Conservation (phyloP, 1,284 basidiomycete genomes). For the Cronartium quercuum region DNA sequence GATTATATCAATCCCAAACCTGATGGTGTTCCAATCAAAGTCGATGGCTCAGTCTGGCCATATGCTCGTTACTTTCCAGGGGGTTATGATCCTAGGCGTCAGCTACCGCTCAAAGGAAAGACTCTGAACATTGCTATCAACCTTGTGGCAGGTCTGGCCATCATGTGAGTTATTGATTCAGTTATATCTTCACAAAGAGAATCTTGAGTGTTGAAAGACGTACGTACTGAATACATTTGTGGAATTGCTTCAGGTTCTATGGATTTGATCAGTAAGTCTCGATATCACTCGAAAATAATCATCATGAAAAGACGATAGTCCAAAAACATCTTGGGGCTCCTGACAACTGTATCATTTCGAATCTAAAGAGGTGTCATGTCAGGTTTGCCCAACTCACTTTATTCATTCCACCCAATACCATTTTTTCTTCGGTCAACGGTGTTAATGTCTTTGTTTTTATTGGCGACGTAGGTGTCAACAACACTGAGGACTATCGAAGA, state of each 20-base stretch:
- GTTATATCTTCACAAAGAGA: background rate
- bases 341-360: background rate
- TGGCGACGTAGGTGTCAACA: conserved; percentile 28
- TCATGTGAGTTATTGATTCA: conserved; percentile 15
- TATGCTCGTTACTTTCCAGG: conserved; percentile 32
- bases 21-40: no score
- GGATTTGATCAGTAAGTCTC: conserved; percentile 29
- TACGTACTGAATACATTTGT: no score
- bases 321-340: background rate
- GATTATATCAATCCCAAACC: no score
- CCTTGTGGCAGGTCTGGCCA: conserved; percentile 40
- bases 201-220: background rate
- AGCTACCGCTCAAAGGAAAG: conserved; percentile 41
- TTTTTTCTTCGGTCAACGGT: background rate
- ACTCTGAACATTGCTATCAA: conserved; percentile 39
- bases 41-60: conserved; percentile 27
- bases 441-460: background rate
- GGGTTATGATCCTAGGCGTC: conserved; percentile 34
- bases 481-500: conserved; percentile 18
- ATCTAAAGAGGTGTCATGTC: conserved; percentile 25
- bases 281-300: background rate
- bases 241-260: conserved; percentile 3
- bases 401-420: no score
- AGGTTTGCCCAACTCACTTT: no score
- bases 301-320: no score